Percentiles rank a stretch among this genome's conserved stretches.
phyloP scores from a whole-genome alignment of 345 rosid species.

The Punica granatum region DNA sequence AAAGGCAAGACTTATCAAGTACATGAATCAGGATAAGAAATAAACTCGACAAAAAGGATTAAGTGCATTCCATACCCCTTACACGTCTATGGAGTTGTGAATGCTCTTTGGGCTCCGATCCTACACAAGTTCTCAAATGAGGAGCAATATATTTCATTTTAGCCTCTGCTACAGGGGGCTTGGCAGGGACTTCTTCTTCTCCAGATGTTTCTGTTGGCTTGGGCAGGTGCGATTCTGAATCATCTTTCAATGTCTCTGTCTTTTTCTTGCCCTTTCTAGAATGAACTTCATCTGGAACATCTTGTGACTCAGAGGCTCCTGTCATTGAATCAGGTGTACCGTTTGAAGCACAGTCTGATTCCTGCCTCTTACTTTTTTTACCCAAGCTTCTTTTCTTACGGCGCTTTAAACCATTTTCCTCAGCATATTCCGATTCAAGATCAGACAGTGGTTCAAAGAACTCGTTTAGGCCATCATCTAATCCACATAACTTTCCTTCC shows the following conservation, averaged over 20 bases:
- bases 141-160: conserved; percentile 65
- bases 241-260: conserved; percentile 18
- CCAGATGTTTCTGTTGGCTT: conserved; percentile 21
- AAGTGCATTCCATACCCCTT: conserved; percentile 44
- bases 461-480: conserved; percentile 53
- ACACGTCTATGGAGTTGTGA: conserved; percentile 55
- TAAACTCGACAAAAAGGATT: conserved; percentile 2
- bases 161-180: conserved; percentile 15
- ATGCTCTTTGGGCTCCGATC: conserved; percentile 60
- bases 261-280: conserved; percentile 33
- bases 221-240: conserved; percentile 11
- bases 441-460: conserved; percentile 45
- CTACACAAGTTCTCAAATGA: conserved; percentile 46
- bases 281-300: conserved; percentile 4
- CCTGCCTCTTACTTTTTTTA: conserved; percentile 10
- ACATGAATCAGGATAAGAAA: conserved; percentile 21
- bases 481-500: conserved; percentile 51
- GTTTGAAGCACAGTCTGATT: conserved; percentile 1
- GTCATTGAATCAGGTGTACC: conserved; percentile 7
- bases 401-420: conserved; percentile 7
- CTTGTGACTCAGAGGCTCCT: conserved; percentile 10
- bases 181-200: conserved; percentile 18
- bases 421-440: conserved; percentile 18
- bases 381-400: not conserved
- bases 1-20: conserved; percentile 3